Conservation (phyloP, 169 alveolate species). For the Plasmodium vinckei region DNA sequence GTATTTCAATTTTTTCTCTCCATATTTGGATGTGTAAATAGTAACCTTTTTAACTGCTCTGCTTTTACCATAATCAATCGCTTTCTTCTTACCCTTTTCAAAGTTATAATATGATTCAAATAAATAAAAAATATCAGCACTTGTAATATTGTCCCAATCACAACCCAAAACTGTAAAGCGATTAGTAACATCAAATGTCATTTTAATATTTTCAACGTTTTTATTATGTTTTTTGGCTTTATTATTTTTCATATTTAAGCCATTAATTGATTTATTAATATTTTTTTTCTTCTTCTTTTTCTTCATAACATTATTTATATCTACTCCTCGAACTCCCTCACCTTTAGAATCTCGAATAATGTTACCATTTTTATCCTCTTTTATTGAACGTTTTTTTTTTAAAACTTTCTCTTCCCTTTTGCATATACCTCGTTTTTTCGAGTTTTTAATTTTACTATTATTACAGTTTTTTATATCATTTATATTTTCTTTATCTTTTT, state of each 20-base stretch:
- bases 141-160: constrained; percentile 96
- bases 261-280: background rate
- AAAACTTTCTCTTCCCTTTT: background rate
- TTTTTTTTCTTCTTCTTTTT: constrained; percentile 35
- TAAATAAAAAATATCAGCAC: constrained; percentile 94
- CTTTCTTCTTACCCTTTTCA: constrained; percentile 67
- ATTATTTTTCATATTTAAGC: constrained; percentile 10
- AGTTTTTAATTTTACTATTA: constrained; percentile 5
- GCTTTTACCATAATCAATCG: constrained; percentile 84
- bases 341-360: constrained; percentile 1
- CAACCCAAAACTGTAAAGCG: constrained; percentile 96
- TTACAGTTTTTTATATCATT: constrained; percentile 1
- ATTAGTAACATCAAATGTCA: constrained; percentile 82
- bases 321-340: background rate
- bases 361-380: background rate
- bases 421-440: constrained; percentile 11
- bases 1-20: constrained; percentile 92
- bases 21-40: constrained; percentile 95
- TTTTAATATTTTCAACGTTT: constrained; percentile 41
- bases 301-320: background rate
- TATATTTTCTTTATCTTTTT: constrained; percentile 1
- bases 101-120: constrained; percentile 90
- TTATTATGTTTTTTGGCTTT: constrained; percentile 47
- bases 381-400: background rate
- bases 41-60: constrained; percentile 90